Evolutionary conservation across 257 asterid genomes (phyloP).

Genomic region (Knoxia roxburghii): DNA sequence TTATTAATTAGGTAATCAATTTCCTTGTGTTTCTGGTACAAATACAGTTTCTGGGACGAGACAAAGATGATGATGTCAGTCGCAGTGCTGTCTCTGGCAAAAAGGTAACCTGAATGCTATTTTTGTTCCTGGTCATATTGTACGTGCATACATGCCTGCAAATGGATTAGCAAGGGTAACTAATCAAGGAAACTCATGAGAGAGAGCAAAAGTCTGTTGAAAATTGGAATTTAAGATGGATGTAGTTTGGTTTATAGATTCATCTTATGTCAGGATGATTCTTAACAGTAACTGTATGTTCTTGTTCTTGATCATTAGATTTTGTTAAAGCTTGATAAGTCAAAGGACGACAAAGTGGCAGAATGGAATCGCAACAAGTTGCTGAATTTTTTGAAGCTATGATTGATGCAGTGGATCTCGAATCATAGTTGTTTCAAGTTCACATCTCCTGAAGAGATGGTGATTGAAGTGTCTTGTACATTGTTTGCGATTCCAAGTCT

Average conservation of each 20-base stretch:
- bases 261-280: not conserved
- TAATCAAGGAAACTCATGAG: too few relatives aligned
- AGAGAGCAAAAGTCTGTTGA: not conserved
- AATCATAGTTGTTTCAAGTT: not conserved
- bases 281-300: not conserved
- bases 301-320: conserved; percentile 40
- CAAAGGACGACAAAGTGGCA: conserved; percentile 92
- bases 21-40: conserved; percentile 5
- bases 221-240: not conserved
- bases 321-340: conserved; percentile 77
- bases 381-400: conserved; percentile 88
- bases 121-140: not conserved
- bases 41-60: conserved; percentile 73
- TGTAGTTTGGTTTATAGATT: not conserved
- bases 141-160: not conserved
- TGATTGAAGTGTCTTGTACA: conserved; percentile 2
- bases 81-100: conserved; percentile 98
- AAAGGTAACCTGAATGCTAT: conserved; percentile 40
- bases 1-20: too few relatives aligned
- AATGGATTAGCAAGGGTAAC: not conserved
- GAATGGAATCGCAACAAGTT: conserved; percentile 84
- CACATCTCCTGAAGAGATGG: not conserved
- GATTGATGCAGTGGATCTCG: conserved; percentile 43
- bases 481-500: conserved; percentile 1
- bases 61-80: conserved; percentile 76